These are phyloP conservation scores for Ogataea naganishii DNA, from an alignment of 805 yeast genomes.

Conservation along the genomic window DNA sequence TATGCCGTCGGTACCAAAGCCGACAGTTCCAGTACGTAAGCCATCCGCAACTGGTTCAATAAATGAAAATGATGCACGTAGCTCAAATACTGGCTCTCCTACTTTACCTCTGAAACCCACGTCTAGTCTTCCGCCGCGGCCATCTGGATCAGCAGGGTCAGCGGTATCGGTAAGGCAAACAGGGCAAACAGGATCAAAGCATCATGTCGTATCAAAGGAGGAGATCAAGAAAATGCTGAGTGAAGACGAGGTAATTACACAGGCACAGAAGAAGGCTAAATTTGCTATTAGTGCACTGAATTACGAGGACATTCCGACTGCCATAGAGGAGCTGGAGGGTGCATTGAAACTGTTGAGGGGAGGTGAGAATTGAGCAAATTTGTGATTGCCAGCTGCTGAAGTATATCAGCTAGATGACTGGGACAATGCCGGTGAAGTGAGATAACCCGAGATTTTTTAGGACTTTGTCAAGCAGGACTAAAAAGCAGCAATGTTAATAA, in stretches of 20 bases:
- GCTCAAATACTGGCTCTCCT: slow-evolving; percentile 20
- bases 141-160: slow-evolving; percentile 1
- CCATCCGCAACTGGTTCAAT: slow-evolving; percentile 11
- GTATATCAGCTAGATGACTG: too few relatives aligned
- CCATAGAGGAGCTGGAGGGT: slow-evolving; percentile 46
- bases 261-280: slow-evolving; percentile 61
- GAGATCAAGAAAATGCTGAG: slow-evolving; percentile 43
- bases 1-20: slow-evolving; percentile 1
- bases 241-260: slow-evolving; percentile 44
- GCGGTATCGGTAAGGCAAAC: slow-evolving; percentile 4
- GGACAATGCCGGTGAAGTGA: background rate
- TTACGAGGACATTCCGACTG: slow-evolving; percentile 66
- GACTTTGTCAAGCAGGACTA: background rate
- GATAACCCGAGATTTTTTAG: background rate
- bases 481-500: too few relatives aligned
- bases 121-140: background rate
- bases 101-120: slow-evolving; percentile 8
- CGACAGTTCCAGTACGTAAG: slow-evolving; percentile 14
- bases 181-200: slow-evolving; percentile 1
- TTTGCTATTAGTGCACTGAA: slow-evolving; percentile 74
- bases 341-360: slow-evolving; percentile 40
- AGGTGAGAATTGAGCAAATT: too few relatives aligned
- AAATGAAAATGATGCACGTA: slow-evolving; percentile 20
- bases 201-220: slow-evolving; percentile 17
- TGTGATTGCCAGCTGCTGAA: slow-evolving; percentile 8